phyloP scores from a whole-genome alignment of 1,139 yeast genomes.

The Scheffersomyces segobiensis region DNA sequence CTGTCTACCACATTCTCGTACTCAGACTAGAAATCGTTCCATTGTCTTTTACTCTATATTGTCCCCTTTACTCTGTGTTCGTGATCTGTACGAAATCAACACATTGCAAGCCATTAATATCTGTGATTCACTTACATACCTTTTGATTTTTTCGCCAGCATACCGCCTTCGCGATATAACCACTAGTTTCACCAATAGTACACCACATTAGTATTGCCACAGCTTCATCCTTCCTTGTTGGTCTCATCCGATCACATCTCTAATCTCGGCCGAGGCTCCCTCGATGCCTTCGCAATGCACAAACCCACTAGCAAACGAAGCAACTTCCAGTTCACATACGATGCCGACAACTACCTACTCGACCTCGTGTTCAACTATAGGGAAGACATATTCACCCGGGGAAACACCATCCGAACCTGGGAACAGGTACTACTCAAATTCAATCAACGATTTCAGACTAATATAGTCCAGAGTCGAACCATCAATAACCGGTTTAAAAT shows the following conservation, averaged over 20 bases:
- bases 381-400: slow-evolving; percentile 29
- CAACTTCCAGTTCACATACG: slow-evolving; percentile 29
- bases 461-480: slow-evolving; percentile 30
- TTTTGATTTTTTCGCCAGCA: not conserved
- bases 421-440: slow-evolving; percentile 24
- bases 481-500: slow-evolving; percentile 29
- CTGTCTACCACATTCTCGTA: not conserved
- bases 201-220: not conserved
- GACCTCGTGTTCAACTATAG: slow-evolving; percentile 21
- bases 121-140: not conserved
- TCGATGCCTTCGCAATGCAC: not conserved
- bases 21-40: not conserved
- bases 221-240: not conserved
- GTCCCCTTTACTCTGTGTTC: not conserved
- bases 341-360: slow-evolving; percentile 24
- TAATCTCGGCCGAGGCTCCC: not conserved
- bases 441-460: slow-evolving; percentile 19
- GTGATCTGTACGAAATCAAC: not conserved
- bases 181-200: not conserved
- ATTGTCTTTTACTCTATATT: too few relatives aligned
- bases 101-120: not conserved
- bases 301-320: slow-evolving; percentile 15
- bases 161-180: not conserved
- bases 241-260: not conserved
- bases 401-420: slow-evolving; percentile 32